phyloP scores from a whole-genome alignment of 164 flowering plant species.

The Macadamia integrifolia region DNA sequence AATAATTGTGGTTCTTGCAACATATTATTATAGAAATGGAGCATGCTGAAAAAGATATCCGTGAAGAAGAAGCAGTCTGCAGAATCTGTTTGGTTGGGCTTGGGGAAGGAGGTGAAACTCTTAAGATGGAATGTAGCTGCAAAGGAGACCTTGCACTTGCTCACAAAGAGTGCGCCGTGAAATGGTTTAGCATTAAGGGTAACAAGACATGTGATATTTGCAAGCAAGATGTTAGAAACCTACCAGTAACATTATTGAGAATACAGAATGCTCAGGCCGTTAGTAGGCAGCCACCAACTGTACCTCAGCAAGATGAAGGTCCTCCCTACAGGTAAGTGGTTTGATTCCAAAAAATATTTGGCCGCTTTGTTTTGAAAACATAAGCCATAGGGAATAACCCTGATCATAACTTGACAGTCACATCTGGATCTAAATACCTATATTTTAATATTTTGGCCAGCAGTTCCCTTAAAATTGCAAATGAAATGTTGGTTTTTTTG shows the following conservation, averaged over 20 bases:
- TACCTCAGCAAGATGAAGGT: conserved; percentile 17
- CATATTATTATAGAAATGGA: conserved; percentile 40
- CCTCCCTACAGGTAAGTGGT: conserved; percentile 42
- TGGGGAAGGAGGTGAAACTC: conserved; percentile 54
- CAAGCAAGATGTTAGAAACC: conserved; percentile 64
- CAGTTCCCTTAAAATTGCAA: too few species aligned
- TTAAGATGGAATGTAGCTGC: conserved; percentile 76
- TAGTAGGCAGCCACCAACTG: conserved; percentile 13
- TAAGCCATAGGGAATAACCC: too few species aligned
- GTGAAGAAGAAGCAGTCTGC: conserved; percentile 73
- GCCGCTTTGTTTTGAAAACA: too few species aligned
- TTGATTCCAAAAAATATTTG: too few species aligned
- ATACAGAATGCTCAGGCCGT: conserved; percentile 33
- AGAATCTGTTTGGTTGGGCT: conserved; percentile 61
- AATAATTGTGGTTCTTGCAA: conserved; percentile 32
- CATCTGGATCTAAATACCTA: too few species aligned
- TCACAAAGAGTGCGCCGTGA: conserved; percentile 66
- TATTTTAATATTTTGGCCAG: too few species aligned
- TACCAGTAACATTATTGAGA: conserved; percentile 61
- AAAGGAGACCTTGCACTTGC: conserved; percentile 75
- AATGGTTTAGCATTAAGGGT: conserved; percentile 81
- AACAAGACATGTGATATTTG: conserved; percentile 73
- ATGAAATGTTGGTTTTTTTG: too few species aligned
- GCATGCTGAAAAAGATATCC: conserved; percentile 42
- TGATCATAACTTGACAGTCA: too few species aligned